Evolutionary conservation across 352 stramenopile species (phyloP), one percentile per base, ranked within the genome.

Genomic region (Phytophthora quininea): DNA sequence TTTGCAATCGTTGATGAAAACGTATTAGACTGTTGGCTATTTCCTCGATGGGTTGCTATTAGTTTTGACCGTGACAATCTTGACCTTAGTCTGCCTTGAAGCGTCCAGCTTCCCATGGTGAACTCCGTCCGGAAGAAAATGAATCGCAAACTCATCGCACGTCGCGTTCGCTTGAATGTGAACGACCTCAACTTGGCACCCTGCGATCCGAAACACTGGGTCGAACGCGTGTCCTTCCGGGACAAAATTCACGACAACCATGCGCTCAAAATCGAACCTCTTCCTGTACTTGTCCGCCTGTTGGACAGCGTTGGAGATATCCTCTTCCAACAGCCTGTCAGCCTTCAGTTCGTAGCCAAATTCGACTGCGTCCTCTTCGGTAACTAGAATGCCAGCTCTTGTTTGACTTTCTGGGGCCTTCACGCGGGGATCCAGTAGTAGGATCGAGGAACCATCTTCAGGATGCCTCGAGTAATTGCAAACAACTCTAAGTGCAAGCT

Each of bases 161-260:
- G 35, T 50, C 33, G 2, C 37, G 45, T 4, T 7, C 49, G 50
- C 19, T 14, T n/a, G 40, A 27, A 47, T 14, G 12, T 47, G 40
- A 47, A 47, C 32, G 24, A 56, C n/a, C 24, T 56, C 50, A 60
- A 60, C 14, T 15, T 27, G 54, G 15, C 12, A n/a, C 0, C 11
- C 30, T 60, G 40, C 31, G 9, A 52, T 40, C 31, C 40, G 53
- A 59, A 51, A 59, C 8, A 59, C 53, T 7, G 8, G 27, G 54
- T 51, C 54, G 40, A 60, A 60, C 27, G 8, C 31, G 29, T 51
- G 54, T 37, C 54, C 40, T 32, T n/a, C 54, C 31, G 54, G 29
- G 51, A 60, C 38, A 60, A 60, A 60, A 11, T 60, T 60, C 38
- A 60, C 54, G 29, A 51, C 14, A 51, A 60, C 27, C 54, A 60